Percentiles rank a stretch among this genome's conserved stretches.
phyloP scores from a whole-genome alignment of 2,329 filamentous ascomycete species.

The Fusarium sp. region DNA sequence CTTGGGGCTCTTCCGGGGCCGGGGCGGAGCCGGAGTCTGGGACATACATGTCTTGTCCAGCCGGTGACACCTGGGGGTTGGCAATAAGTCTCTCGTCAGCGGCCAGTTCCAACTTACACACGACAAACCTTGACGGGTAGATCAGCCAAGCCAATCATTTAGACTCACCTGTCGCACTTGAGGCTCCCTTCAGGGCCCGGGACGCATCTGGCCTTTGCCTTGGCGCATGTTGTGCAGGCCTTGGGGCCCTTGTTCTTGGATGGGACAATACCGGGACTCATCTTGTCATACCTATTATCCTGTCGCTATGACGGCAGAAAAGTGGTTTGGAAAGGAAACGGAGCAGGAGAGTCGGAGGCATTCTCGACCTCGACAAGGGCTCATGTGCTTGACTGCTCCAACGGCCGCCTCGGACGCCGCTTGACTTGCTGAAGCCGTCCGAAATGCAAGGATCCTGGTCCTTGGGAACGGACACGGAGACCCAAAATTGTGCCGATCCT shows the following conservation, averaged over 20 bases:
- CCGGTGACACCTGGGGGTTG: slow-evolving; percentile 57
- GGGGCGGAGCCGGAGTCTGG: slow-evolving; percentile 61
- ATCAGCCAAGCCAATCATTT: slow-evolving; percentile 18
- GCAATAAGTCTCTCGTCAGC: not conserved
- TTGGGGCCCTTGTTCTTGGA: slow-evolving; percentile 57
- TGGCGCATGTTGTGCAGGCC: slow-evolving; percentile 64
- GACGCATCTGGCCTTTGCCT: slow-evolving; percentile 64
- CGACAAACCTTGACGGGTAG: not conserved
- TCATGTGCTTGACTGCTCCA: slow-evolving; percentile 16
- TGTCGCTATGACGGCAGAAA: slow-evolving; percentile 15
- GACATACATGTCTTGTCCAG: slow-evolving; percentile 60
- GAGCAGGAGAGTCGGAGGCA: slow-evolving; percentile 30
- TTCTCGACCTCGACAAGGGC: slow-evolving; percentile 29
- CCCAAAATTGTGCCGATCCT: slow-evolving; percentile 46
- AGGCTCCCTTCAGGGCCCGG: slow-evolving; percentile 53
- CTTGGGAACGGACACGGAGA: slow-evolving; percentile 42
- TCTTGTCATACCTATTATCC: slow-evolving; percentile 32
- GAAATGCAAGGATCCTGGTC: slow-evolving; percentile 25
- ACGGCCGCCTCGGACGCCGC: slow-evolving; percentile 26
- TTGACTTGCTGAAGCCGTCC: slow-evolving; percentile 32
- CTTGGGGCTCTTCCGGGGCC: slow-evolving; percentile 60
- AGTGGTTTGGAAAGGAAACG: slow-evolving; percentile 39
- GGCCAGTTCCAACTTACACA: slow-evolving; percentile 2
- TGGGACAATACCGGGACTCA: slow-evolving; percentile 37
- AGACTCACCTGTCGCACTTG: slow-evolving; percentile 61